Percentiles rank a stretch among this genome's conserved stretches.
Conservation (phyloP, 1,284 basidiomycete genomes). For the Heliocybe sulcata region DNA sequence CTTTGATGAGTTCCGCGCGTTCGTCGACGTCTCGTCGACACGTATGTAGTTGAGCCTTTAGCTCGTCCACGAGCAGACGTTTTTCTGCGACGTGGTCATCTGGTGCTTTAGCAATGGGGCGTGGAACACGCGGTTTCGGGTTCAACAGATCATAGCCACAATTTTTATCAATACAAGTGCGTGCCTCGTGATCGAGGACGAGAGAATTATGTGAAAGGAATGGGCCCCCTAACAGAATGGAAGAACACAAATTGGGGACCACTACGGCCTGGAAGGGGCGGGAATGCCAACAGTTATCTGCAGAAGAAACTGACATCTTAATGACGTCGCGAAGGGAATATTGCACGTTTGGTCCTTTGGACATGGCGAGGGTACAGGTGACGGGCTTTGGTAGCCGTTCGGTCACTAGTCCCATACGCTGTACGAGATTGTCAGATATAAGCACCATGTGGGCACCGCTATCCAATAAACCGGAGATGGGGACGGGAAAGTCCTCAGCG, state of each 20-base stretch:
- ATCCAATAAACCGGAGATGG: not conserved
- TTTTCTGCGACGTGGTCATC: too few relatives aligned
- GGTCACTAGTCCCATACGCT: not conserved
- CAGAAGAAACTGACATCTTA: not conserved
- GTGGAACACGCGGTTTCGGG: too few relatives aligned
- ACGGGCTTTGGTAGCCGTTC: not conserved
- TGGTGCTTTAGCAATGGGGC: too few relatives aligned
- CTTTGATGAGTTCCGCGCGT: too few relatives aligned
- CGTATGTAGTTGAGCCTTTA: too few relatives aligned
- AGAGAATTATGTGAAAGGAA: conserved; percentile 22
- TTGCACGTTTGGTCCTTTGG: not conserved
- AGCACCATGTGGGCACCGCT: not conserved
- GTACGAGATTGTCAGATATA: not conserved
- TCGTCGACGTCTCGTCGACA: too few relatives aligned
- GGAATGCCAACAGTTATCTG: conserved; percentile 8
- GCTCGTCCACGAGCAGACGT: too few relatives aligned
- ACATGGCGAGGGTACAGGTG: not conserved
- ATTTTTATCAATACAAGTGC: conserved; percentile 16
- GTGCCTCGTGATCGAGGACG: conserved; percentile 14
- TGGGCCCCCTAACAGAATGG: conserved; percentile 20
- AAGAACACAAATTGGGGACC: conserved; percentile 12
- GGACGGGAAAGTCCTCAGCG: not conserved
- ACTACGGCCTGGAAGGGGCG: conserved; percentile 7
- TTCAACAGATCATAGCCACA: conserved; percentile 16
- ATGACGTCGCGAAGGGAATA: not conserved